These are phyloP conservation scores for Silybum marianum DNA, from an alignment of 129 eudicot species.

Conservation along the genomic window DNA sequence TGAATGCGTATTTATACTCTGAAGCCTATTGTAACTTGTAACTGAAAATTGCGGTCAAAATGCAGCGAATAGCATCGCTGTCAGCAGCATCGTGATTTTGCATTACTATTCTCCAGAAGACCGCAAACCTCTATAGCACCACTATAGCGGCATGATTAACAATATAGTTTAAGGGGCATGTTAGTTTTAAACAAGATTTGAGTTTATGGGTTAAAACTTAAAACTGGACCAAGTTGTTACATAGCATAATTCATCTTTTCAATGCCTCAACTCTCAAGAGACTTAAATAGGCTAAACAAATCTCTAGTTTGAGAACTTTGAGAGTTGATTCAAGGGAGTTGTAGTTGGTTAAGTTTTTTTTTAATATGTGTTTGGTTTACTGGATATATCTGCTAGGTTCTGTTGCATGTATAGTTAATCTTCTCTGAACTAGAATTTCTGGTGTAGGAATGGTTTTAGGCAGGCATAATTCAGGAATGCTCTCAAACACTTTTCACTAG, in stretches of 20 bases:
- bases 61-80: background rate
- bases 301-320: background rate
- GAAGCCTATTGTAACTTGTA: background rate
- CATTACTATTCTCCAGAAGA: background rate
- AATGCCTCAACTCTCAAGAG: background rate
- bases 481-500: background rate
- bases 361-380: conserved; percentile 2
- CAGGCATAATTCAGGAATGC: background rate
- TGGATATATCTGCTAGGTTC: conserved; percentile 8
- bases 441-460: background rate
- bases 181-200: background rate
- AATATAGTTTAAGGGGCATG: background rate
- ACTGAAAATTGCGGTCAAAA: background rate
- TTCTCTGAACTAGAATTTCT: background rate
- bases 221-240: background rate
- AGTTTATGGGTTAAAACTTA: background rate
- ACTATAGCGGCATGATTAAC: background rate
- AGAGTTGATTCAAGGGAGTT: background rate
- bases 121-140: background rate
- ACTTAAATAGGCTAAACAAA: background rate
- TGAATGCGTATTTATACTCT: background rate
- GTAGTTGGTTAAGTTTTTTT: background rate
- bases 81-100: background rate
- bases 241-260: background rate
- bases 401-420: background rate